Percentiles rank a stretch among this genome's conserved stretches.
These are phyloP conservation scores for Suillus spraguei DNA, from an alignment of 768 basidiomycete genomes.

Conservation along the genomic window DNA sequence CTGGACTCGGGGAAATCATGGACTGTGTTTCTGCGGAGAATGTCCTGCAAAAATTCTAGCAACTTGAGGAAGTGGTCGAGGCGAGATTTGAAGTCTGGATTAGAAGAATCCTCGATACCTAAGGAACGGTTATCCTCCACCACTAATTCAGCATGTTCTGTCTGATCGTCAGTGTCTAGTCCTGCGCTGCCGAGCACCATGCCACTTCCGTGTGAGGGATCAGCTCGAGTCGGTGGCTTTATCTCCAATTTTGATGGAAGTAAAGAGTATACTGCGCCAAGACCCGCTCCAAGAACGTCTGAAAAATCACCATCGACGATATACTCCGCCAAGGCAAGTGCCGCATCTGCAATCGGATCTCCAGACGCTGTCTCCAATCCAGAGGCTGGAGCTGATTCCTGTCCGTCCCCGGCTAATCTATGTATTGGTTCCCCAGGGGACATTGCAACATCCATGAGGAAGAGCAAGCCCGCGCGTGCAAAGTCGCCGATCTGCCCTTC, in stretches of 20 bases:
- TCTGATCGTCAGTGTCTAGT: slow-evolving; percentile 55
- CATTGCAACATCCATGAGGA: slow-evolving; percentile 95
- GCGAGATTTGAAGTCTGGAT: slow-evolving; percentile 73
- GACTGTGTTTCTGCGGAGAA: slow-evolving; percentile 66
- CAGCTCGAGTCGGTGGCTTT: slow-evolving; percentile 43
- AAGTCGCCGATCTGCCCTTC: slow-evolving; percentile 94
- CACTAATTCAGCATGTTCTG: slow-evolving; percentile 48
- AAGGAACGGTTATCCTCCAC: slow-evolving; percentile 55
- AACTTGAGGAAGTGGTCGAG: slow-evolving; percentile 90
- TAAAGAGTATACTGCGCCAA: slow-evolving; percentile 91
- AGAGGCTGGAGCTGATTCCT: slow-evolving; percentile 24
- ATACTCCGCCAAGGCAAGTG: slow-evolving; percentile 87
- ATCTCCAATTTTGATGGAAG: slow-evolving; percentile 87
- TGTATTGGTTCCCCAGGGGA: slow-evolving; percentile 63
- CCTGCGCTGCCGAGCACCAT: slow-evolving; percentile 77
- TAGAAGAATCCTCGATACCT: slow-evolving; percentile 78
- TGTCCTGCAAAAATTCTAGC: slow-evolving; percentile 90
- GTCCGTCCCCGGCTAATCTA: slow-evolving; percentile 40
- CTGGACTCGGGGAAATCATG: slow-evolving; percentile 37
- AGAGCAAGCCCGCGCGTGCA: slow-evolving; percentile 89
- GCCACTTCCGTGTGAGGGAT: slow-evolving; percentile 44
- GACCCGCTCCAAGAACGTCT: slow-evolving; percentile 92
- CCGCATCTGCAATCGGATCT: slow-evolving; percentile 84
- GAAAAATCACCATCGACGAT: slow-evolving; percentile 97
- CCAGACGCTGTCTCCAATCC: slow-evolving; percentile 20